A percentile compares a stretch with the other conserved stretches of the same genome.
These are phyloP conservation scores for Triticum turgidum DNA, from an alignment of 176 grass and related monocot genomes.

Conservation along the genomic window DNA sequence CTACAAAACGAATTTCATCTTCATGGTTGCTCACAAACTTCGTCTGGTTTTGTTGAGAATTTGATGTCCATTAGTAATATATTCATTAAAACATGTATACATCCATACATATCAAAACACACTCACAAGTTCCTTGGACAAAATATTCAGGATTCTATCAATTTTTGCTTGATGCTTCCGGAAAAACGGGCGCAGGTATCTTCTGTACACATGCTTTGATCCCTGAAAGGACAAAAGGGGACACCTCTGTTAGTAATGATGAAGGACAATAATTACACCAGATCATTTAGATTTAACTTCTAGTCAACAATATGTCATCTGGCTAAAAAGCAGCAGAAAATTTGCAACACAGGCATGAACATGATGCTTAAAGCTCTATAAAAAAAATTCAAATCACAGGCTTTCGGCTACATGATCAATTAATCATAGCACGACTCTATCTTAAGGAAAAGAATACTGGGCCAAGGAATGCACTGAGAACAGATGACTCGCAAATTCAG, in stretches of 20 bases:
- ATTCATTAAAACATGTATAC: not conserved
- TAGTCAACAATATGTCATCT: not conserved
- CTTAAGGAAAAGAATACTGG: not conserved
- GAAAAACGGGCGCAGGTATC: constrained; percentile 70
- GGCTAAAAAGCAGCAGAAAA: constrained; percentile 6
- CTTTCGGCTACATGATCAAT: constrained; percentile 17
- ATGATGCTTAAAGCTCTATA: not conserved
- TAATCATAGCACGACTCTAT: not conserved
- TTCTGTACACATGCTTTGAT: constrained; percentile 83
- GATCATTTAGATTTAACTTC: not conserved
- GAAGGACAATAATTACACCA: not conserved
- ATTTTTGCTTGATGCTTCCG: constrained; percentile 83
- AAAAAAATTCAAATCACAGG: not conserved
- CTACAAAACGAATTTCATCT: constrained; percentile 76
- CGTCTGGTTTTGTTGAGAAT: constrained; percentile 47
- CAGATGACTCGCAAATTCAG: not conserved
- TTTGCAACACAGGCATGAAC: not conserved
- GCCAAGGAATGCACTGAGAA: constrained; percentile 5
- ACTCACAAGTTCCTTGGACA: constrained; percentile 82
- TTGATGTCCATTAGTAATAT: constrained; percentile 27
- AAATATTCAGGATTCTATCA: constrained; percentile 64
- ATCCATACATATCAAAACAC: constrained; percentile 11
- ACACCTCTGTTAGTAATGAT: not conserved
- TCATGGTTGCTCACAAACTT: constrained; percentile 82
- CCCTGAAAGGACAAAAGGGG: constrained; percentile 56